Percentiles rank a stretch among this genome's conserved stretches.
These are phyloP conservation scores for Cercospora sp. DNA, from an alignment of 2,329 filamentous ascomycete species.

Conservation along the genomic window DNA sequence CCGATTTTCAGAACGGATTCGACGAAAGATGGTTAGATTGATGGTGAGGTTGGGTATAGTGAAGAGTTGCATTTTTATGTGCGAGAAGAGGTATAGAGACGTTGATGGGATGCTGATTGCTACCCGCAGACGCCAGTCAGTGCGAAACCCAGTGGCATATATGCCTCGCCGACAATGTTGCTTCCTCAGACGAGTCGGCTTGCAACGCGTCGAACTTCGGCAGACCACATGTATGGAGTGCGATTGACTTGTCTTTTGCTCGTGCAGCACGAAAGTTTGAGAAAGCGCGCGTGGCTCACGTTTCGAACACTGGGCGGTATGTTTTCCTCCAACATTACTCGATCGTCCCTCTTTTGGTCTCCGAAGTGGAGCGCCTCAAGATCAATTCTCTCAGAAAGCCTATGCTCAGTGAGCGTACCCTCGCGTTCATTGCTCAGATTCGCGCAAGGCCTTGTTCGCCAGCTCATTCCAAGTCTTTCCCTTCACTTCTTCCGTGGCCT, in stretches of 20 bases:
- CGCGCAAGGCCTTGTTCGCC: too few relatives aligned
- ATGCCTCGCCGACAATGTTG: neutral
- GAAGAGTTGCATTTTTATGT: neutral
- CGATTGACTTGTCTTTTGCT: neutral
- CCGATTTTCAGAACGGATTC: constrained; percentile 33
- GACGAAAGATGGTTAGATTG: constrained; percentile 11
- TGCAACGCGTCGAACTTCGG: neutral
- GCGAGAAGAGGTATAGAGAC: neutral
- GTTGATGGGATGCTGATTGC: neutral
- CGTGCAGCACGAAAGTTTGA: neutral
- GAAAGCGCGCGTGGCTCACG: neutral
- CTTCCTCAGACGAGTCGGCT: neutral
- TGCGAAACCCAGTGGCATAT: neutral
- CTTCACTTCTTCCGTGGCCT: too few relatives aligned
- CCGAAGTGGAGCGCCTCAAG: too few relatives aligned
- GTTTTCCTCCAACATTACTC: too few relatives aligned
- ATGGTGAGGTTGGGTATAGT: neutral
- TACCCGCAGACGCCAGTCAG: neutral
- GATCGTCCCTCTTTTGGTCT: too few relatives aligned
- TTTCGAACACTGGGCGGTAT: neutral
- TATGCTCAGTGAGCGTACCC: too few relatives aligned
- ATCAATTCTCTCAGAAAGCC: too few relatives aligned
- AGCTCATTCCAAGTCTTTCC: too few relatives aligned
- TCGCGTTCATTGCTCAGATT: too few relatives aligned
- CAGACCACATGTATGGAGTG: neutral